Conservation (phyloP, 2,329 filamentous ascomycete species). For the Ophiobolus disseminans region DNA sequence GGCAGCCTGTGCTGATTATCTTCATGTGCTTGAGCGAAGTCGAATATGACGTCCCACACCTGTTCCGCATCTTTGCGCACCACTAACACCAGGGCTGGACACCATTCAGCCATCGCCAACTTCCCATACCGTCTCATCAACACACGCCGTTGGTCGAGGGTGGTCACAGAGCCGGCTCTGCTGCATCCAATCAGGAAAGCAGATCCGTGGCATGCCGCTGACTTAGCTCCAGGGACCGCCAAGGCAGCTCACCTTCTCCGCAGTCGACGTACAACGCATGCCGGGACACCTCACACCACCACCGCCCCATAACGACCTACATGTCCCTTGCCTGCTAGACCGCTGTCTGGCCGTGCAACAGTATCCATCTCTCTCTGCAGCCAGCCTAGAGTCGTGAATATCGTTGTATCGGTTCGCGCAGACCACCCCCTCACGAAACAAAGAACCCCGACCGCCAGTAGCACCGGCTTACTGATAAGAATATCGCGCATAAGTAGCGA, state of each 20-base stretch:
- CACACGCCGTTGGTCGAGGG: slow-evolving; percentile 40
- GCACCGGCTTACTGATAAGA: slow-evolving; percentile 27
- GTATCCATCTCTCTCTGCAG: slow-evolving; percentile 49
- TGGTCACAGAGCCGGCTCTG: slow-evolving; percentile 12
- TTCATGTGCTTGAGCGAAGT: slow-evolving; percentile 25
- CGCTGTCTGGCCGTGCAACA: slow-evolving; percentile 48
- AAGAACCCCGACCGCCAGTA: slow-evolving; percentile 33
- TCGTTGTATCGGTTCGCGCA: slow-evolving; percentile 48
- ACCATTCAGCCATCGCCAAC: slow-evolving; percentile 34
- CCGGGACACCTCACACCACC: slow-evolving; percentile 33
- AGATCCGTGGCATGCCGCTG: slow-evolving; percentile 33
- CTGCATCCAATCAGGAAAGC: slow-evolving; percentile 34
- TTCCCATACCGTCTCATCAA: slow-evolving; percentile 31
- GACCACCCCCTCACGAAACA: slow-evolving; percentile 40
- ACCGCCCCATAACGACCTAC: slow-evolving; percentile 20
- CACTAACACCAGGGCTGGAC: slow-evolving; percentile 26
- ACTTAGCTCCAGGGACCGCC: slow-evolving; percentile 28
- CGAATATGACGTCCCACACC: slow-evolving; percentile 16
- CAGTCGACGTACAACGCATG: slow-evolving; percentile 29
- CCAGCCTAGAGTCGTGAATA: slow-evolving; percentile 51
- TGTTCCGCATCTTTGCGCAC: slow-evolving; percentile 15
- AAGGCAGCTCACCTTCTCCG: slow-evolving; percentile 29
- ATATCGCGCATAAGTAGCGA: slow-evolving; percentile 6
- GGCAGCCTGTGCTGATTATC: slow-evolving; percentile 26
- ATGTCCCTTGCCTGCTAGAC: slow-evolving; percentile 50